phyloP scores from a whole-genome alignment of 2,329 filamentous ascomycete genomes.

The Paecilomyces sp. region DNA sequence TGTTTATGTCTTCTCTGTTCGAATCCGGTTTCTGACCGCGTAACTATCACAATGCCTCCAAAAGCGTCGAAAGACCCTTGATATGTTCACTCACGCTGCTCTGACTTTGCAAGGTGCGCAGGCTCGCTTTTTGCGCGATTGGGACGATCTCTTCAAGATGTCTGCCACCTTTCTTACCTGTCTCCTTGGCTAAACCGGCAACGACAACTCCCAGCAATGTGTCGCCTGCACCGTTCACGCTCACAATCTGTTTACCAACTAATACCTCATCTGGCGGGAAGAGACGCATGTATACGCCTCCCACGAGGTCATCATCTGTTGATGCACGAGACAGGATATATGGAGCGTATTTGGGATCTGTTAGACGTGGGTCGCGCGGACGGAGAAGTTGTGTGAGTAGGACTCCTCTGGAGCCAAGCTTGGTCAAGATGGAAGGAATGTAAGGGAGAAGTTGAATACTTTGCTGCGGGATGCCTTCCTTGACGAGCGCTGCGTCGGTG shows the following conservation, averaged over 20 bases:
- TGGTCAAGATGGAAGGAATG: slow-evolving; percentile 76
- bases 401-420: slow-evolving; percentile 69
- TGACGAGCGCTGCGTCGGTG: slow-evolving; percentile 61
- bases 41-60: slow-evolving; percentile 2
- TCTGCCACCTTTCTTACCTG: slow-evolving; percentile 34
- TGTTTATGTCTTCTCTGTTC: too few species aligned
- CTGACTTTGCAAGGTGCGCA: slow-evolving; percentile 66
- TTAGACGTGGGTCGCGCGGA: slow-evolving; percentile 61
- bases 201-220: slow-evolving; percentile 82
- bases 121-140: slow-evolving; percentile 73
- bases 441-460: slow-evolving; percentile 79
- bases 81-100: slow-evolving; percentile 56
- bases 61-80: slow-evolving; percentile 8
- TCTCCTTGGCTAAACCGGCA: slow-evolving; percentile 62
- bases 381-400: slow-evolving; percentile 65
- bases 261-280: slow-evolving; percentile 63
- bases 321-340: slow-evolving; percentile 64
- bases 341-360: slow-evolving; percentile 52
- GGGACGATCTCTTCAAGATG: slow-evolving; percentile 58
- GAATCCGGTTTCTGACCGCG: too few species aligned
- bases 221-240: slow-evolving; percentile 91
- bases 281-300: slow-evolving; percentile 77
- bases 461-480: slow-evolving; percentile 76
- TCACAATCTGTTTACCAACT: slow-evolving; percentile 59
- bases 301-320: slow-evolving; percentile 52